Evolutionary conservation across 139 green algal species (phyloP).

Genomic region (Raphidocelis subcapitata): DNA sequence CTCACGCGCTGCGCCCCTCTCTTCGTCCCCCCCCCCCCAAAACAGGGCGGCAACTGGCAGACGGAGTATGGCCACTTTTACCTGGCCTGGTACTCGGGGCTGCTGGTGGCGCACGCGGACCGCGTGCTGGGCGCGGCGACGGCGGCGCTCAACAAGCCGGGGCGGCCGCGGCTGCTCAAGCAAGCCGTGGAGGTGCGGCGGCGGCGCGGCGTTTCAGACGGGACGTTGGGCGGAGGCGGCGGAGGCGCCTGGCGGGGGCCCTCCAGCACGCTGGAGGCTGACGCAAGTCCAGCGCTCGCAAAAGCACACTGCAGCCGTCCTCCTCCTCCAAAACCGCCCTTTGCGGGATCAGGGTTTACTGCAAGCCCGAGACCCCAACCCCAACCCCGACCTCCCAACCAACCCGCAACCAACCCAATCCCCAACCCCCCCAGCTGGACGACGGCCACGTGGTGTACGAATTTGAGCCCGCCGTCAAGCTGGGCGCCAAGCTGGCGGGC

Average conservation of each 20-base stretch:
- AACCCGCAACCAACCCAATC: too few species aligned
- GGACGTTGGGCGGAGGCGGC: not conserved
- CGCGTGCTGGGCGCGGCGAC: conserved; percentile 69
- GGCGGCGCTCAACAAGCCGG: conserved; percentile 58
- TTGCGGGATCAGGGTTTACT: too few species aligned
- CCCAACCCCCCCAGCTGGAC: not conserved
- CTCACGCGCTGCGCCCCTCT: too few species aligned
- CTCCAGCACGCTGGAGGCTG: not conserved
- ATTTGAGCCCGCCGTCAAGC: conserved; percentile 62
- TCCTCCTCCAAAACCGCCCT: too few species aligned
- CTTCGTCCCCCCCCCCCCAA: too few species aligned
- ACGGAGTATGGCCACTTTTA: conserved; percentile 94
- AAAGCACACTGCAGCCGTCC: too few species aligned
- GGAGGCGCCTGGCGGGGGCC: not conserved
- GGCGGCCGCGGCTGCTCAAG: conserved; percentile 59
- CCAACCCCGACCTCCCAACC: too few species aligned
- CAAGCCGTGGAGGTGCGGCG: conserved; percentile 26
- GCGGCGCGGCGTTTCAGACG: not conserved
- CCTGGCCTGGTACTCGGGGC: conserved; percentile 87
- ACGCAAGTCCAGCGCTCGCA: too few species aligned
- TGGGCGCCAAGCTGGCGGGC: conserved; percentile 92
- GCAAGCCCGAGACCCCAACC: too few species aligned
- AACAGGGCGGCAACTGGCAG: conserved; percentile 84
- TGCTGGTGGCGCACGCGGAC: conserved; percentile 87
- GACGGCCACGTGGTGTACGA: conserved; percentile 65